These are phyloP conservation scores for Harringtonia aguacate DNA, from an alignment of 2,329 filamentous ascomycete genomes.

Conservation along the genomic window DNA sequence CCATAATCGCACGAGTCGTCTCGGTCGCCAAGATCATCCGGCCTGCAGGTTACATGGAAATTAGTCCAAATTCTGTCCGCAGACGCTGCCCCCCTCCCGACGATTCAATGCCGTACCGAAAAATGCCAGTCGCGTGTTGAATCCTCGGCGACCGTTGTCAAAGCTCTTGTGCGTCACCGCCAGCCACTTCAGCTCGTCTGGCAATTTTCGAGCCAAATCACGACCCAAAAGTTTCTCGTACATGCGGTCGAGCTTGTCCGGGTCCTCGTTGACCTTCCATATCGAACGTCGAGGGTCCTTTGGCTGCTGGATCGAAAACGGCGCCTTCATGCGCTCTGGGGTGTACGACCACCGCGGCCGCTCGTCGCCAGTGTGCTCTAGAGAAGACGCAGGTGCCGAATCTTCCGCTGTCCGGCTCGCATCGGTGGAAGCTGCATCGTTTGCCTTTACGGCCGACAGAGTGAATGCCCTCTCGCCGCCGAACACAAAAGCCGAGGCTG, in stretches of 20 bases:
- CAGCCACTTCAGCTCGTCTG: slow-evolving; percentile 92
- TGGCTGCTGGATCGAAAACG: slow-evolving; percentile 50
- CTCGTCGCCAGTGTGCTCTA: slow-evolving; percentile 1
- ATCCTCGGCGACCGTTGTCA: slow-evolving; percentile 85
- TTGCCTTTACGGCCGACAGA: background rate
- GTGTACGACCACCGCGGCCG: slow-evolving; percentile 61
- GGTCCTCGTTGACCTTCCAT: slow-evolving; percentile 68
- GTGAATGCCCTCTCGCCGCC: background rate
- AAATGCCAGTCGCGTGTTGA: slow-evolving; percentile 88
- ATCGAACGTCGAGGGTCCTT: slow-evolving; percentile 39
- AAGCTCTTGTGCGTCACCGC: slow-evolving; percentile 98
- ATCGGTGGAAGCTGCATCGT: background rate
- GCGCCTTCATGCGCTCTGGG: slow-evolving; percentile 58
- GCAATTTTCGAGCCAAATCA: slow-evolving; percentile 61
- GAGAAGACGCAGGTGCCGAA: background rate
- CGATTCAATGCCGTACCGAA: slow-evolving; percentile 47
- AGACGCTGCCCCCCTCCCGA: background rate
- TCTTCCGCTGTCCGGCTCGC: background rate
- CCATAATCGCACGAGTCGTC: slow-evolving; percentile 16
- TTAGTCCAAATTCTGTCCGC: background rate
- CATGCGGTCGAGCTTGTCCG: slow-evolving; percentile 61
- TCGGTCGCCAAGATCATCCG: slow-evolving; percentile 18
- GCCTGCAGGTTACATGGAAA: slow-evolving; percentile 6
- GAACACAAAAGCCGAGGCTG: too few relatives aligned
- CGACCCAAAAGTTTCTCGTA: slow-evolving; percentile 68